These are phyloP conservation scores for Acanthamoeba healyi DNA, from an alignment of 208 protist genomes.

Conservation along the genomic window DNA sequence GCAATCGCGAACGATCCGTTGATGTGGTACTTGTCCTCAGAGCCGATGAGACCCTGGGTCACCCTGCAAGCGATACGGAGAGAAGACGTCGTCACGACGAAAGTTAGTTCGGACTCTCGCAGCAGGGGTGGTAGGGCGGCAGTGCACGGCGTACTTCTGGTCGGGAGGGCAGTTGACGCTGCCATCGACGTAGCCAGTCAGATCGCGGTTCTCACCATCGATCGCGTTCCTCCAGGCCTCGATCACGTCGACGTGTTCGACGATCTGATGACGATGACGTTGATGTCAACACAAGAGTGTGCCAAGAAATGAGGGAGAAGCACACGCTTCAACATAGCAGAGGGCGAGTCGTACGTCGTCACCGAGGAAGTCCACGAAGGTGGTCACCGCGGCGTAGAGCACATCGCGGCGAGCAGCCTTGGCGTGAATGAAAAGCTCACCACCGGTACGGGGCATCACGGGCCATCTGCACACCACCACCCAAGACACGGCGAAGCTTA, in stretches of 20 bases:
- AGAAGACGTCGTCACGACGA: not conserved
- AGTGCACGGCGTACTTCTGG: not conserved
- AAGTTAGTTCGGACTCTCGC: no score
- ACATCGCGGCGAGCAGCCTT: slow-evolving; percentile 34
- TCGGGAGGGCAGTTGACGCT: slow-evolving; percentile 50
- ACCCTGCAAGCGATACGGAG: not conserved
- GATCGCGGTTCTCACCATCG: slow-evolving; percentile 13
- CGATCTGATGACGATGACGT: not conserved
- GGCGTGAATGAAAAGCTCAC: slow-evolving; percentile 51
- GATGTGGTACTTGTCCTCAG: slow-evolving; percentile 45
- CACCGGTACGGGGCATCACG: slow-evolving; percentile 38
- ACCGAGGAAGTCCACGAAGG: slow-evolving; percentile 15
- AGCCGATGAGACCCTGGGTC: slow-evolving; percentile 8
- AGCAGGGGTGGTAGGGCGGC: no score
- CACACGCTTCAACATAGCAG: no score
- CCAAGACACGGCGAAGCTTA: not conserved
- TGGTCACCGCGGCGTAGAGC: not conserved
- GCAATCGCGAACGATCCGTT: slow-evolving; percentile 41
- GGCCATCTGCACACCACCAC: not conserved
- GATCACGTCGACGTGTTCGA: slow-evolving; percentile 12
- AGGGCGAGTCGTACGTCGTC: not conserved
- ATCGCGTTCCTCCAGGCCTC: slow-evolving; percentile 18
- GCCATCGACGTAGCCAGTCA: slow-evolving; percentile 26
- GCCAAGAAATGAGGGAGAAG: not conserved
- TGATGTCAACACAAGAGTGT: not conserved